phyloP scores from a whole-genome alignment of 2,329 filamentous ascomycete genomes.

The Fusarium sp. region DNA sequence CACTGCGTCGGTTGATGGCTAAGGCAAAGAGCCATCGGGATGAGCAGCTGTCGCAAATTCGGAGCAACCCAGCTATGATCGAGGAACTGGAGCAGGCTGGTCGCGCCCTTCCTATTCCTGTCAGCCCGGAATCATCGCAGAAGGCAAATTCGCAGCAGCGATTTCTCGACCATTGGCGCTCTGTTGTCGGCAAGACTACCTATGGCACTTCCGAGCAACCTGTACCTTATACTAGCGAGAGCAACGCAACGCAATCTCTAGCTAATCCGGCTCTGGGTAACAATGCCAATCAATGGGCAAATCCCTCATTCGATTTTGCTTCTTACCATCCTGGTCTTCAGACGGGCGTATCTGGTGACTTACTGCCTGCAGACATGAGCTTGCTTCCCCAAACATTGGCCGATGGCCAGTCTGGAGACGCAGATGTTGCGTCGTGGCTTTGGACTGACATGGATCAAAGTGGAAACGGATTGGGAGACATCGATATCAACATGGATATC shows the following conservation, averaged over 20 bases:
- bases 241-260: fast-evolving
- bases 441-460: slow-evolving; percentile 46
- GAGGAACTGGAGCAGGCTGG: slow-evolving; percentile 44
- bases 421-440: slow-evolving; percentile 43
- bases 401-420: background rate
- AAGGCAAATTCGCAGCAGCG: background rate
- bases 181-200: background rate
- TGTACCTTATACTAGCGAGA: background rate
- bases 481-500: slow-evolving; percentile 43
- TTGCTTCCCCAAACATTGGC: background rate
- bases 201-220: fast-evolving
- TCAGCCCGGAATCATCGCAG: slow-evolving; percentile 41
- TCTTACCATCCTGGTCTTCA: background rate
- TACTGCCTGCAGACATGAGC: background rate
- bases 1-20: slow-evolving; percentile 50
- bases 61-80: slow-evolving; percentile 37
- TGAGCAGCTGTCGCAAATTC: slow-evolving; percentile 47
- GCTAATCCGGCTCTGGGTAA: background rate
- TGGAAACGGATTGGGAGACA: slow-evolving; percentile 39
- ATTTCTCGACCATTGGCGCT: slow-evolving; percentile 27
- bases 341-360: background rate
- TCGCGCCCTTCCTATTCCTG: slow-evolving; percentile 35
- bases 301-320: background rate
- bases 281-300: background rate
- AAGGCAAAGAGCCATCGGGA: slow-evolving; percentile 50